A percentile compares a stretch with the other conserved stretches of the same genome.
These are phyloP conservation scores for Cystoderma amianthinum DNA, from an alignment of 768 basidiomycete species.

Conservation along the genomic window DNA sequence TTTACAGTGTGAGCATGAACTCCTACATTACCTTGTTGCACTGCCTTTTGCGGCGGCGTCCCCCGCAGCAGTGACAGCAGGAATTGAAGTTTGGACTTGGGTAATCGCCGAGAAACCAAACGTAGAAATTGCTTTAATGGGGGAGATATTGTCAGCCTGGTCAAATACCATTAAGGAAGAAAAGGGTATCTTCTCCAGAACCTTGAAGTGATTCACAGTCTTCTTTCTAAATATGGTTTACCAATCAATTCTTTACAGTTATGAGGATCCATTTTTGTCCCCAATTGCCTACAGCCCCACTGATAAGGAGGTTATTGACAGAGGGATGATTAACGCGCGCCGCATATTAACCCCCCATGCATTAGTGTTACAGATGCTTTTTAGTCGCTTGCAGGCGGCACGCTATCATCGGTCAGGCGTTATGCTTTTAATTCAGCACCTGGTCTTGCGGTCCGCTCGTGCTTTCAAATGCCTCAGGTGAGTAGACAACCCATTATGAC, in stretches of 20 bases:
- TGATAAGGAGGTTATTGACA: constrained; percentile 77
- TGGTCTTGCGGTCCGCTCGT: constrained; percentile 76
- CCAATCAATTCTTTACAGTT: constrained; percentile 38
- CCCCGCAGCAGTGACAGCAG: constrained; percentile 77
- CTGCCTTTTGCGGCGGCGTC: constrained; percentile 89
- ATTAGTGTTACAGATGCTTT: constrained; percentile 79
- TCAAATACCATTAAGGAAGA: constrained; percentile 67
- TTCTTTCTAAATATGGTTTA: not conserved
- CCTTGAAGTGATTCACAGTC: constrained; percentile 59
- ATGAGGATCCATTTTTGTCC: constrained; percentile 81
- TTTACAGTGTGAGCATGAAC: constrained; percentile 71
- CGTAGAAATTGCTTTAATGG: constrained; percentile 77
- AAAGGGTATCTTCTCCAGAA: constrained; percentile 78
- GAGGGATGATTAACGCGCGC: constrained; percentile 59
- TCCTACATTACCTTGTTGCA: constrained; percentile 81
- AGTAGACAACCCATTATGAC: no score
- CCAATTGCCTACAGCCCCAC: constrained; percentile 88
- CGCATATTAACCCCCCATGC: constrained; percentile 79
- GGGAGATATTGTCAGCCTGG: constrained; percentile 87
- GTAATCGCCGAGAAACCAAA: constrained; percentile 80
- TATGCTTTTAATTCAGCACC: constrained; percentile 76
- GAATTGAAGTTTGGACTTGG: constrained; percentile 96
- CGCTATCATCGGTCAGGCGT: constrained; percentile 81
- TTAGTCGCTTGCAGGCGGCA: constrained; percentile 90
- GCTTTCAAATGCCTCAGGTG: constrained; percentile 75